Conservation (phyloP, 139 green algal species). For the Diplosphaera chodatii region DNA sequence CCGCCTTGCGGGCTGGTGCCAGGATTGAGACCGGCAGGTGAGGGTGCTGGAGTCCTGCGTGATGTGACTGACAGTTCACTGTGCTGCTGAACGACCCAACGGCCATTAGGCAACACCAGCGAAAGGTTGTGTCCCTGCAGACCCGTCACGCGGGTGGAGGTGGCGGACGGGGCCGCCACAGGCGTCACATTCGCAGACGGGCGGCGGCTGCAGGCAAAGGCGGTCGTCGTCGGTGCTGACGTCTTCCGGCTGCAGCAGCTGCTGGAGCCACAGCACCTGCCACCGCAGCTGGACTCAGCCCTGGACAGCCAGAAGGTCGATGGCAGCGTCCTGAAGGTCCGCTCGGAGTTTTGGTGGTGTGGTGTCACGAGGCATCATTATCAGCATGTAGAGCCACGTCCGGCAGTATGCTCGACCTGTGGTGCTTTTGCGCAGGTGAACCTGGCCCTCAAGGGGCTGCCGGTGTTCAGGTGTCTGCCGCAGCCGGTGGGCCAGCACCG, state of each 20-base stretch:
- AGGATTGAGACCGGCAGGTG: conserved; percentile 30
- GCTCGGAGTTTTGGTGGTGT: neutral
- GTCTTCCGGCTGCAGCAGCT: conserved; percentile 34
- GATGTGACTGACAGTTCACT: no score
- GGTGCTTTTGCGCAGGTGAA: conserved; percentile 56
- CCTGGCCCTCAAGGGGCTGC: conserved; percentile 39
- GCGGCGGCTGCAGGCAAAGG: conserved; percentile 13
- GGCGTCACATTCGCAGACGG: conserved; percentile 14
- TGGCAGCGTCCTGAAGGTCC: conserved; percentile 47
- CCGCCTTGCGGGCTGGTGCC: conserved; percentile 28
- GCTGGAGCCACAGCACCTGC: conserved; percentile 13
- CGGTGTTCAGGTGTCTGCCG: conserved; percentile 44
- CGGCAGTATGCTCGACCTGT: no score
- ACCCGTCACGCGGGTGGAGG: conserved; percentile 26
- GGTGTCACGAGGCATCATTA: no score
- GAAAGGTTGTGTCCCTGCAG: no score
- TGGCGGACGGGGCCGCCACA: conserved; percentile 15
- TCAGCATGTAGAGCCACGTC: no score
- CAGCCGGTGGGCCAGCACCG: conserved; percentile 32
- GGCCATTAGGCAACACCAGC: no score
- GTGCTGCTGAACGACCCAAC: no score
- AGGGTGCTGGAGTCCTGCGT: no score
- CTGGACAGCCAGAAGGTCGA: conserved; percentile 38
- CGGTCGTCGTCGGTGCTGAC: conserved; percentile 41
- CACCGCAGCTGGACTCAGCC: conserved; percentile 23